Base-by-base conservation (phyloP, 75 land plant species). In the Adiantum capillusveneris region DNA sequence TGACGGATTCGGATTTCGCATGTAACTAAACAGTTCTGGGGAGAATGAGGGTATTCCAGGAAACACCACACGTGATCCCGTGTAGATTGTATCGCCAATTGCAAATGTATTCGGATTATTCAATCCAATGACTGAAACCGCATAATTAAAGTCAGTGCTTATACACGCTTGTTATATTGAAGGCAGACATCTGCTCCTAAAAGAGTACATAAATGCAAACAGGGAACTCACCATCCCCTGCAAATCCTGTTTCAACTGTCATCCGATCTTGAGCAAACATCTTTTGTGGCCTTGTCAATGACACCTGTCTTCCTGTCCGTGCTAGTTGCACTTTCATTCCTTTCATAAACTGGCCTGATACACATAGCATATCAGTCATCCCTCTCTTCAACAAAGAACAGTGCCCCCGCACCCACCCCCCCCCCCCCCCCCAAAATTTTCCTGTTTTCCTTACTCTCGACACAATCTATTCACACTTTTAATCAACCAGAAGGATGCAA, bases 1-100 rank as follows among this genome's bases (percentile, higher is more conserved):
- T 1, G 79, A 73, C 11, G 79, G 77, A 52, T 77, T 77, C 31
- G 77, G 64, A 44, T 77, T 77, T 34, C 78, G 71, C 55, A 77
- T 57, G 56, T 73, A 73, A 58, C 70, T 44, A 56, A 77, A 77
- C 26, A 77, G 50, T 28, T 73, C 77, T 34, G 79, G 79, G 24
- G 79, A 77, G 57, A 77, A 77, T 26, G 79, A 77, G 42, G 79
- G 79, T 55, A 77, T 77, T 21, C 79, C 79, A 59, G 79, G 79
- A 57, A 73, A 77, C 19, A 43, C 41, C 31, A 77, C 20, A 22
- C 58, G 57, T 2, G 71, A 60, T 7, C 79, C 79, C 11, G 65
- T 46, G 31, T 73, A 77, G 22, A 77, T 56, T 34, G 79, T 77
- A 63, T 77, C 79, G 25, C 79, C 79, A 44, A 77, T 77, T 42